Base-by-base conservation (phyloP, 768 basidiomycete genomes). In the Serendipita sp. region DNA sequence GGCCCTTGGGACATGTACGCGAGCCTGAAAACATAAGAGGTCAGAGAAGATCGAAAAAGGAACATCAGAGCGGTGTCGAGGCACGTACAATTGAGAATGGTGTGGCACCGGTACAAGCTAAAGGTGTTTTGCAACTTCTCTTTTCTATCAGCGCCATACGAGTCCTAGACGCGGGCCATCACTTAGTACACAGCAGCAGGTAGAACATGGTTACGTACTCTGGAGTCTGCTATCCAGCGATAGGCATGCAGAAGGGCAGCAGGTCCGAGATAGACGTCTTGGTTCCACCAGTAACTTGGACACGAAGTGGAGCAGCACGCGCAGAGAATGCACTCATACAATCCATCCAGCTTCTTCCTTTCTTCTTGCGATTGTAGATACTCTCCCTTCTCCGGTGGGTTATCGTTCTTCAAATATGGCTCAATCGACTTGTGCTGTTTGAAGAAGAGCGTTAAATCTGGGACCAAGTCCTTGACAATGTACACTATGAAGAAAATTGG, bases 351-450 rank as follows among this genome's bases (percentile, higher is more conserved):
- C 76, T 97, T 98, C 80, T 83, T 84, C 71, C 95, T 84, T 72
- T 99, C 92, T 69, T 91, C 94, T 29, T 75, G 83, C 10, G 90
- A 87, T 75, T 98, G 96, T 63, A 95, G 77, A 80, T 84, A 86
- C 76, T 99, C 95, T 15, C 75, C 74, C 66, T 84, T 75, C 67
- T 79, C 88, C 1, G 93, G 93, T 0, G 87, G 87, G 74, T 88
- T 91, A 74, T 92, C 87, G 75, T 92, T 93, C 79, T 95, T 86
- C 43, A 97, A 81, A 79, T 85, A 98, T 3, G 95, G 95, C 74
- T 99, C 86, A 74, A 99, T 95, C 16, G 93, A 94, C 77, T 98
- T 98, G 88, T 99, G 98, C 74, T 99, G 96, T 75, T 98, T 97
- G 85, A 93, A 94, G 82, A 94, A 94, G 67, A 83, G 83, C 8